These are phyloP conservation scores for Aspergillus glaucus DNA, from an alignment of 2,329 filamentous ascomycete genomes.

Conservation along the genomic window DNA sequence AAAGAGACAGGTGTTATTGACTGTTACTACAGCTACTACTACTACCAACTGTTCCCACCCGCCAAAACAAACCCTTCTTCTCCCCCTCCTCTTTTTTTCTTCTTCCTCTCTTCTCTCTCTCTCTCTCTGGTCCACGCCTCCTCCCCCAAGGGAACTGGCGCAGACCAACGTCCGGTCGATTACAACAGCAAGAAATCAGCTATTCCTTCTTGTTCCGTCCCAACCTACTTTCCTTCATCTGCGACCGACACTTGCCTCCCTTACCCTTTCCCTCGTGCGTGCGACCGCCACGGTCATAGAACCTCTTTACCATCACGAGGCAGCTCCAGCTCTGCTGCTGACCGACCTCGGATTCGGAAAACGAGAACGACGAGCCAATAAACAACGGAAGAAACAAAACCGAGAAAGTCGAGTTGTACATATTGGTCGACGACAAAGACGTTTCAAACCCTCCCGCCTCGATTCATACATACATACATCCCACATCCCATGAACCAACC, in stretches of 20 bases:
- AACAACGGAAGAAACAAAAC: too few relatives aligned
- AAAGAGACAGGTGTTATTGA: too few relatives aligned
- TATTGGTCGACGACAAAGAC: background rate
- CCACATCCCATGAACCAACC: background rate
- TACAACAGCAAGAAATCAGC: background rate
- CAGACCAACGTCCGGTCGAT: background rate
- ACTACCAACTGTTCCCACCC: background rate
- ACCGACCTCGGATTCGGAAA: too few relatives aligned
- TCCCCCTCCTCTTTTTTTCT: constrained; percentile 1
- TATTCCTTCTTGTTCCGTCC: background rate
- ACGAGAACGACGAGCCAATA: too few relatives aligned
- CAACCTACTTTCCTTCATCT: background rate
- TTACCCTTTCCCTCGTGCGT: background rate
- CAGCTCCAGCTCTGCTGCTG: too few relatives aligned
- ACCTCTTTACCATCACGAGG: too few relatives aligned
- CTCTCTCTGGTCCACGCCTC: background rate
- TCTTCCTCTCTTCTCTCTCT: constrained; percentile 3
- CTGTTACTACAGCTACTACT: too few relatives aligned
- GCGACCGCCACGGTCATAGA: background rate
- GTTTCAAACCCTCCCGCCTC: constrained; percentile 1
- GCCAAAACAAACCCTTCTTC: background rate
- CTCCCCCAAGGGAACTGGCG: background rate
- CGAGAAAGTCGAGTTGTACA: too few relatives aligned
- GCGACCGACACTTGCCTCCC: background rate
- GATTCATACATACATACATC: constrained; percentile 2